Conservation (phyloP, 129 eudicot genomes). For the Heracleum sosnowskyi region DNA sequence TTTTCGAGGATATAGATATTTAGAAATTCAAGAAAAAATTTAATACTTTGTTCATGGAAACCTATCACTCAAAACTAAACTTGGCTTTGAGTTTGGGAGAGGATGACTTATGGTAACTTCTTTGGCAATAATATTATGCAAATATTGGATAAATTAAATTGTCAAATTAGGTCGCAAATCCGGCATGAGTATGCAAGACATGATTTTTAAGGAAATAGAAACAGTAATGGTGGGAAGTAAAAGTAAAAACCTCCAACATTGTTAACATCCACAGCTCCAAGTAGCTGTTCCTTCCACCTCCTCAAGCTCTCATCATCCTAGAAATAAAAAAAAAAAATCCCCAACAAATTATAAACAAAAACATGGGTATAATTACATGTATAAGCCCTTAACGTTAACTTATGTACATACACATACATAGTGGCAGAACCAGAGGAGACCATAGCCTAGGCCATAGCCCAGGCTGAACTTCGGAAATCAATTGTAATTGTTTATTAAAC, state of each 20-base stretch:
- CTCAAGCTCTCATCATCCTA: slow-evolving; percentile 80
- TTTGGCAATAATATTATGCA: not conserved
- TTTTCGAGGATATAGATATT: not conserved
- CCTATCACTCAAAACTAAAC: not conserved
- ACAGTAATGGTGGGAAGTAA: not conserved
- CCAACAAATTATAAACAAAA: not conserved
- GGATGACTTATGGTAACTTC: not conserved
- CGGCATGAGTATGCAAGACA: not conserved
- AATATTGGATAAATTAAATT: not conserved
- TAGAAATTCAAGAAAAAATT: not conserved
- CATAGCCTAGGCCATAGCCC: too few relatives aligned
- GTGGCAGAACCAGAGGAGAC: too few relatives aligned
- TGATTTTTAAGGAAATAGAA: not conserved
- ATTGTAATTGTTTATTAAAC: too few relatives aligned
- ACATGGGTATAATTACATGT: not conserved
- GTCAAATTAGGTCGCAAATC: not conserved
- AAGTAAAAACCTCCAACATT: slow-evolving; percentile 52
- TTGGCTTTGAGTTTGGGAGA: not conserved
- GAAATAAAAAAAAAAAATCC: not conserved
- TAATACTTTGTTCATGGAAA: not conserved
- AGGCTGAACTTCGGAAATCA: too few relatives aligned
- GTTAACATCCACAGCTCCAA: slow-evolving; percentile 59
- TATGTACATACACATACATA: too few relatives aligned
- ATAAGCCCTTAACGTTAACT: not conserved
- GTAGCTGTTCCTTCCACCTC: slow-evolving; percentile 75